Base-by-base conservation (phyloP, 2,329 filamentous ascomycete genomes). In the Cercospora nicotianae region DNA sequence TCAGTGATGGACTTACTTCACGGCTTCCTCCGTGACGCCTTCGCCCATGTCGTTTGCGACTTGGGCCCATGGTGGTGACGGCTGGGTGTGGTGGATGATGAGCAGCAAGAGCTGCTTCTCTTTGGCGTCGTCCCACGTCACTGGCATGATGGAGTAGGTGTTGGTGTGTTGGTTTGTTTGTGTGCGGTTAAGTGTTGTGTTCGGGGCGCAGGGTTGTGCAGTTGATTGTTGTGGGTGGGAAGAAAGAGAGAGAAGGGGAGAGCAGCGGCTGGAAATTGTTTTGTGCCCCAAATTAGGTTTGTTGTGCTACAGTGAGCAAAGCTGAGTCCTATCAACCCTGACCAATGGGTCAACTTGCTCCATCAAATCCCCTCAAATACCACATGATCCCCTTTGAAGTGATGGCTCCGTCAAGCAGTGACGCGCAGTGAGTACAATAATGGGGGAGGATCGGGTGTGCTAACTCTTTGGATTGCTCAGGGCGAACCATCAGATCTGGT, bases 31-130 rank as follows among this genome's bases (percentile, higher is more conserved):
- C 16, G 61, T 55, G 8, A 26, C 36, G 18, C 48, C 66, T 16
- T 60, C 61, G 42, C 55, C 66, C 7, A 67, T 23, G 5, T 20
- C 31, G 8, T 62, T 55, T 16, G 66, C 66, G 62, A 67, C 57
- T 18, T 67, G 53, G 13, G 62, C 67, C 72, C 72, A 72, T 36
- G 71, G 69, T 36, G 65, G 48, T 6, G 66, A 48, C 28, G 66
- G 63, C 51, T 62, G 55, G 4, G 58, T 51, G 31, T 62, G 48
- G n/a, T 68, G 66, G n/a, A 68, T 39, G 63, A 68, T 63, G 26
- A 39, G 31, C 26, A 68, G 66, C 36, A 68, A 58, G 26, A 68
- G 66, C 36, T 63, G 63, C 53, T 66, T 68, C 60, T 68, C 63
- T 10, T 68, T 66, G 3, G 63, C 57, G 63, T 65, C 66, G 63